phyloP scores from a whole-genome alignment of 2,329 filamentous ascomycete species.

The Lomentospora prolificans region DNA sequence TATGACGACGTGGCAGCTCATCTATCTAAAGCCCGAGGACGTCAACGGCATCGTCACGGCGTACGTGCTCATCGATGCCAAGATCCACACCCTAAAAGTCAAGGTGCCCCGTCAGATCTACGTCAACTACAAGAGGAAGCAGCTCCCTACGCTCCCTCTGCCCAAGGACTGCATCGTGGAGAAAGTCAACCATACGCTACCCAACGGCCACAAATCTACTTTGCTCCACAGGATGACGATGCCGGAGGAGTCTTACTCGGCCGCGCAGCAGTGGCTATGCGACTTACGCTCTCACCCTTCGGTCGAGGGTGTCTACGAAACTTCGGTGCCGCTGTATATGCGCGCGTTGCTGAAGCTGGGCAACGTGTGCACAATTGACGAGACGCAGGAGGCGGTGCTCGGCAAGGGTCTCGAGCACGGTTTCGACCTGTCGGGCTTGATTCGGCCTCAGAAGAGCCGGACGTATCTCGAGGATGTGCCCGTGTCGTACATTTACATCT shows the following conservation, averaged over 20 bases:
- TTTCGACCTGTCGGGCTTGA: conserved; percentile 74
- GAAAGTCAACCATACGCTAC: conserved; percentile 85
- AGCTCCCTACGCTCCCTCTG: conserved; percentile 72
- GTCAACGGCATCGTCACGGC: conserved; percentile 78
- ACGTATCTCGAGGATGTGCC: conserved; percentile 67
- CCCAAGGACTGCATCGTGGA: conserved; percentile 80
- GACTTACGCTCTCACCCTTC: conserved; percentile 53
- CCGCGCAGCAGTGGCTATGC: conserved; percentile 30
- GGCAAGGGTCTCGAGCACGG: conserved; percentile 89
- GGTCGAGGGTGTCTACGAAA: conserved; percentile 96
- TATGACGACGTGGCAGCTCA: conserved; percentile 87
- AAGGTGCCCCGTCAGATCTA: conserved; percentile 85
- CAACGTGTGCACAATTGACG: conserved; percentile 87
- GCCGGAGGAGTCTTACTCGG: conserved; percentile 76
- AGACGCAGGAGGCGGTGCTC: conserved; percentile 78
- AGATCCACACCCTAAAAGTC: conserved; percentile 79
- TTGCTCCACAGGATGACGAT: conserved; percentile 93
- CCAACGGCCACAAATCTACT: conserved; percentile 87
- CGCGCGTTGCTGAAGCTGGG: conserved; percentile 83
- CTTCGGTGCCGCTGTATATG: conserved; percentile 76
- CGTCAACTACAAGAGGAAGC: conserved; percentile 79
- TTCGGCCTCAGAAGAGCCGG: conserved; percentile 51
- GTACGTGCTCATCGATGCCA: conserved; percentile 86
- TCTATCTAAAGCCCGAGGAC: conserved; percentile 77
- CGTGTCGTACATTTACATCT: conserved; percentile 81